Evolutionary conservation across 805 yeast species (phyloP).

Genomic region (Saccharomyces jurei): DNA sequence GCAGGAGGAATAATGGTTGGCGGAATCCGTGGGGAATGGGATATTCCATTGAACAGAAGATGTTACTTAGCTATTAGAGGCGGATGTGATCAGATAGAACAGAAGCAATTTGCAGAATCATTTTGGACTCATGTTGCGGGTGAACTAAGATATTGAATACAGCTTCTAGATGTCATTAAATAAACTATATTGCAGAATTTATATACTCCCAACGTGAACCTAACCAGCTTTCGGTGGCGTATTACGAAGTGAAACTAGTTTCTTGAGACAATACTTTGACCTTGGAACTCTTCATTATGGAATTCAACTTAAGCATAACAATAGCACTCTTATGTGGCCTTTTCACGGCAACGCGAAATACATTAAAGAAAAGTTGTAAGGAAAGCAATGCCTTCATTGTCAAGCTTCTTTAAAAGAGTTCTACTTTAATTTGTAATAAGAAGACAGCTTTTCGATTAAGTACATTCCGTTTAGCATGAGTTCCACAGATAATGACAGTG

Average conservation of each 20-base stretch:
- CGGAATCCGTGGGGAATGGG: constrained; percentile 43
- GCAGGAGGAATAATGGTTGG: constrained; percentile 53
- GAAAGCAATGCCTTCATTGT: background rate
- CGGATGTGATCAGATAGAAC: constrained; percentile 34
- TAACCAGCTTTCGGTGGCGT: background rate
- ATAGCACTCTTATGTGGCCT: background rate
- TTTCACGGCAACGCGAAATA: background rate
- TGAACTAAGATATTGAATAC: constrained; percentile 32
- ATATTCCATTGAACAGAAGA: constrained; percentile 42
- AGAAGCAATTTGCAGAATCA: constrained; percentile 37
- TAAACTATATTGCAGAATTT: background rate
- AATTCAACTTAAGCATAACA: background rate
- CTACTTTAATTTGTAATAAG: too few species aligned
- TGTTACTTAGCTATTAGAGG: constrained; percentile 54
- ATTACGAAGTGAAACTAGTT: too few species aligned
- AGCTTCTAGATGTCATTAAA: background rate
- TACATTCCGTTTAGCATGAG: background rate
- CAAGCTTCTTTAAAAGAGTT: background rate
- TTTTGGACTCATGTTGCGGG: constrained; percentile 47
- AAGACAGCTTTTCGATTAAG: background rate
- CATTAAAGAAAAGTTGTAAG: background rate
- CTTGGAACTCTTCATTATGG: background rate
- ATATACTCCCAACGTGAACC: too few species aligned
- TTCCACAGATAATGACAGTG: background rate
- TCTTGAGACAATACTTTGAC: background rate